These are phyloP conservation scores for grape (Vitis vinifera) DNA, from an alignment of 164 flowering plant species.

Conservation along the genomic window ASM3070453v1 NC_081815.1:3115501-3116000, in stretches of 20 bases:
- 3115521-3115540: constrained; percentile 76
- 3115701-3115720: constrained; percentile 74
- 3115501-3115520: constrained; percentile 59
- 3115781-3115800: constrained; percentile 55
- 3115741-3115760: constrained; percentile 83
- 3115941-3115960: constrained; percentile 78
- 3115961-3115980: constrained; percentile 72
- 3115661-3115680: constrained; percentile 61
- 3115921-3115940: constrained; percentile 85
- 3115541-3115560: constrained; percentile 63
- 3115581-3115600: constrained; percentile 59
- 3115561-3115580: constrained; percentile 65
- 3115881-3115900: constrained; percentile 62
- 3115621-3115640: constrained; percentile 81
- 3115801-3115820: constrained; percentile 80
- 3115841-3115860: constrained; percentile 82
- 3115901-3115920: constrained; percentile 64
- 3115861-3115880: constrained; percentile 77
- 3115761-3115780: constrained; percentile 51
- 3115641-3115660: constrained; percentile 81
- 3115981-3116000: constrained; percentile 56
- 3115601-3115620: constrained; percentile 71
- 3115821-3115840: constrained; percentile 81
- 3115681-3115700: constrained; percentile 78
- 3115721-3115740: constrained; percentile 71